Evolutionary conservation across 2,329 filamentous ascomycete species (phyloP).

Genomic region (Didymella lethalis): DNA sequence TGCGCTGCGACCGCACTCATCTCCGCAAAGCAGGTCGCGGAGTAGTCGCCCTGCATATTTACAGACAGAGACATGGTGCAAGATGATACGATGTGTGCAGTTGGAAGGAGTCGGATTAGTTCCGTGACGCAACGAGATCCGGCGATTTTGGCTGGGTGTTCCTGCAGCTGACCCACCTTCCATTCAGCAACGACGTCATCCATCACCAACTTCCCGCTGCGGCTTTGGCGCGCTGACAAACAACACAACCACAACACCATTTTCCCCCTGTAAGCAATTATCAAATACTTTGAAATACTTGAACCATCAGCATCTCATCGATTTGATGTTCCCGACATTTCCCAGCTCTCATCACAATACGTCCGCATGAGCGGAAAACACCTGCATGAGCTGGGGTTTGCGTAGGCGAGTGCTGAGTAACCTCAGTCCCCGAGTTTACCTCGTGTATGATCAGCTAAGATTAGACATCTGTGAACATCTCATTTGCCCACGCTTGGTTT

Average conservation of each 20-base stretch:
- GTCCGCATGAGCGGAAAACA: conserved; percentile 23
- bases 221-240: conserved; percentile 41
- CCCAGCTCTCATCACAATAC: conserved; percentile 1
- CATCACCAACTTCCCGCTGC: not conserved
- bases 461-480: conserved; percentile 34
- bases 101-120: not conserved
- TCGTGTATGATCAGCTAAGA: conserved; percentile 46
- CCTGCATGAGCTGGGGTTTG: conserved; percentile 15
- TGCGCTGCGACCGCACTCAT: conserved; percentile 14
- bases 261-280: conserved; percentile 26
- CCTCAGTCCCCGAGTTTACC: conserved; percentile 26
- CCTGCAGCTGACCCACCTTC: conserved; percentile 20
- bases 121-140: conserved; percentile 24
- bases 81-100: not conserved
- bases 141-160: conserved; percentile 20
- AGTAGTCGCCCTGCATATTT: conserved; percentile 1
- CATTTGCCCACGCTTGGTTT: conserved; percentile 30
- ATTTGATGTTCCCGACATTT: not conserved
- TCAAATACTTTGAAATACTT: conserved; percentile 9
- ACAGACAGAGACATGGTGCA: no score
- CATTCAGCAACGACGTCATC: conserved; percentile 13
- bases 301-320: not conserved
- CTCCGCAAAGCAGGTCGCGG: conserved; percentile 4
- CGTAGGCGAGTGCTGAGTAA: conserved; percentile 46
- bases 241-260: conserved; percentile 30